A percentile compares a stretch with the other conserved stretches of the same genome.
These are phyloP conservation scores for carrot (Daucus carota) DNA, from an alignment of 129 eudicot genomes.

Conservation along the genomic window DNA sequence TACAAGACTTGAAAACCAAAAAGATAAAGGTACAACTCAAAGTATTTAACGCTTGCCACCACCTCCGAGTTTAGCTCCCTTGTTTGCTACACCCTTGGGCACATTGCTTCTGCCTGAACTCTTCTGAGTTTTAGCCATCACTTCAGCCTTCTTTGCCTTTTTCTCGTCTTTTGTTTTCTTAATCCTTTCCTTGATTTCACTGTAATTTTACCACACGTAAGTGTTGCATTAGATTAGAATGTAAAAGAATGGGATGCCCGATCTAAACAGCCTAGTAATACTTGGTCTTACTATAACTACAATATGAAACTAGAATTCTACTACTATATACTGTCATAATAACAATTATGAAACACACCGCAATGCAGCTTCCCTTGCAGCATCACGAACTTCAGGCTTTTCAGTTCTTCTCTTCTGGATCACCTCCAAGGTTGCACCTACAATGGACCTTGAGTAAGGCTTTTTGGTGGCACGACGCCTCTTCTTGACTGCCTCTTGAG, in stretches of 20 bases:
- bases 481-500: constrained; percentile 48
- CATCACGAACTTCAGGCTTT: constrained; percentile 56
- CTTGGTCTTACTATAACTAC: neutral
- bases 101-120: constrained; percentile 27
- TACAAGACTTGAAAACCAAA: neutral
- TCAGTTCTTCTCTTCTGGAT: constrained; percentile 60
- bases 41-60: constrained; percentile 44
- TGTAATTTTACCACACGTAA: constrained; percentile 4
- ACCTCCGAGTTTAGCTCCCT: constrained; percentile 48
- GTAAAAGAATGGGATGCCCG: neutral
- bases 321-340: neutral
- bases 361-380: constrained; percentile 59
- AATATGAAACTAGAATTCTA: neutral
- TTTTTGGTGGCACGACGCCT: constrained; percentile 57
- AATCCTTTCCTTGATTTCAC: constrained; percentile 59
- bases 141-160: constrained; percentile 64
- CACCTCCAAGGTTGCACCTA: constrained; percentile 59
- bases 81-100: constrained; percentile 24
- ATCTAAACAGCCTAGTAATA: neutral
- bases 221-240: neutral
- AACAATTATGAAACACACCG: constrained; percentile 22
- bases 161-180: constrained; percentile 62
- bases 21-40: neutral
- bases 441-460: constrained; percentile 60
- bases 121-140: constrained; percentile 36